Evolutionary conservation across 805 yeast genomes (phyloP).

Genomic region (Kodamaea sagamina): DNA sequence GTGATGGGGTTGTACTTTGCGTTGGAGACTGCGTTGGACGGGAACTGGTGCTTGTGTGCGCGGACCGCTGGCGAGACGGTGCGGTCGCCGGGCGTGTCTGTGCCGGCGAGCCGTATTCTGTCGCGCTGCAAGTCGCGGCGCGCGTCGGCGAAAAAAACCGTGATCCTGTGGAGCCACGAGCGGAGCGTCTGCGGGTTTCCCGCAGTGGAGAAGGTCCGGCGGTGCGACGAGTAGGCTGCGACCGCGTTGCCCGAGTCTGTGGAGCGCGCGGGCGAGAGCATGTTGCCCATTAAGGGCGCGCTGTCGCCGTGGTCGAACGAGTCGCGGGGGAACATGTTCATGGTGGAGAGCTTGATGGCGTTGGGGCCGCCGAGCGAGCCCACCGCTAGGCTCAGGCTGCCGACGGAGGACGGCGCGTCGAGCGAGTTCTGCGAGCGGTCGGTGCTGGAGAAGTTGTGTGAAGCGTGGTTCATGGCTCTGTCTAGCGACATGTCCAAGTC

Average conservation of each 20-base stretch:
- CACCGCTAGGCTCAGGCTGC: slow-evolving; percentile 13
- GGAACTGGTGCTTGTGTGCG: slow-evolving; percentile 29
- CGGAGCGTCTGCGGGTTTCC: slow-evolving; percentile 1
- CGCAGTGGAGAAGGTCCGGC: slow-evolving; percentile 20
- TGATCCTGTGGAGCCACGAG: slow-evolving; percentile 9
- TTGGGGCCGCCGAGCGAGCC: slow-evolving; percentile 3
- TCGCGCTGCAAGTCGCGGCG: slow-evolving; percentile 29
- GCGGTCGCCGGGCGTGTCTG: slow-evolving; percentile 28
- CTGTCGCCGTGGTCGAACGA: slow-evolving; percentile 23
- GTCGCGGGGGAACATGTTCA: slow-evolving; percentile 16
- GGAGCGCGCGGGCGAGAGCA: slow-evolving; percentile 1
- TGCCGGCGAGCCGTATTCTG: slow-evolving; percentile 16
- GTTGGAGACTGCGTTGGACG: slow-evolving; percentile 79
- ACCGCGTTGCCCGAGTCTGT: slow-evolving; percentile 11
- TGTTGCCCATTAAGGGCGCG: slow-evolving; percentile 28
- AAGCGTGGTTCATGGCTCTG: slow-evolving; percentile 57
- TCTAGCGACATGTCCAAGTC: slow-evolving; percentile 66
- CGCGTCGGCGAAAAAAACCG: slow-evolving; percentile 27
- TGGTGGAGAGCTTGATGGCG: slow-evolving; percentile 33
- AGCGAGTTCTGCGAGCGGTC: slow-evolving; percentile 30
- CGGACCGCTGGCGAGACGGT: slow-evolving; percentile 39
- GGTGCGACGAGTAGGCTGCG: slow-evolving; percentile 16
- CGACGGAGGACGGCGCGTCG: slow-evolving; percentile 21
- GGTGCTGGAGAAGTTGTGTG: slow-evolving; percentile 42
- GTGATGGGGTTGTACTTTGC: slow-evolving; percentile 91